Conservation (phyloP, 2,329 filamentous ascomycete species). For the Aspergillus glaucus region DNA sequence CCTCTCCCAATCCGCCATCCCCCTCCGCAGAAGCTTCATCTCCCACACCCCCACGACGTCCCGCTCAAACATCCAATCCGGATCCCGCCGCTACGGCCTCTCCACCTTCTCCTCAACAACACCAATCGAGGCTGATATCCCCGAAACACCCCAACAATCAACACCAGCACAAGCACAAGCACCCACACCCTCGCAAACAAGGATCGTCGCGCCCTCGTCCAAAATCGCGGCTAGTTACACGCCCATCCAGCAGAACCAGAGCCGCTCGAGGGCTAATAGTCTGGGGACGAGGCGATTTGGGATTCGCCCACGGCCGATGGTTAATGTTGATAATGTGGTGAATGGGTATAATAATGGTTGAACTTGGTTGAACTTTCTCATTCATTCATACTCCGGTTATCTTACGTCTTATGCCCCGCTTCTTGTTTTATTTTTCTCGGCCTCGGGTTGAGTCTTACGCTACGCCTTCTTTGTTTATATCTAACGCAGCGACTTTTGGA, state of each 20-base stretch:
- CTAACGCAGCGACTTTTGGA: slow-evolving; percentile 19
- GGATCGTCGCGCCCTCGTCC: slow-evolving; percentile 28
- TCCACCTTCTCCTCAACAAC: slow-evolving; percentile 14
- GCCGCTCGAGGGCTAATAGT: slow-evolving; percentile 28
- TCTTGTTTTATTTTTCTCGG: background rate
- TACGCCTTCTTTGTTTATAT: slow-evolving; percentile 11
- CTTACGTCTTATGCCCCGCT: slow-evolving; percentile 2
- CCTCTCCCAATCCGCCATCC: slow-evolving; percentile 27
- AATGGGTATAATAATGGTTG: slow-evolving; percentile 24
- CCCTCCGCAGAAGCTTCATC: slow-evolving; percentile 33
- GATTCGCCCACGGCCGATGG: slow-evolving; percentile 24
- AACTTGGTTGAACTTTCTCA: background rate
- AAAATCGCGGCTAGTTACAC: slow-evolving; percentile 34
- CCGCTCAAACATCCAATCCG: slow-evolving; percentile 36
- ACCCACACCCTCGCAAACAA: slow-evolving; percentile 22
- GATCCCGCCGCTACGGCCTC: slow-evolving; percentile 34
- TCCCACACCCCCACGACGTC: slow-evolving; percentile 31
- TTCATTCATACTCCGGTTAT: too few species aligned
- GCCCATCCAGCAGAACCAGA: slow-evolving; percentile 30
- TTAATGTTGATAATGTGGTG: slow-evolving; percentile 17
- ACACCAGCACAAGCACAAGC: slow-evolving; percentile 11
- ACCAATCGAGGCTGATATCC: too few species aligned
- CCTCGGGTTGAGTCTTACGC: background rate
- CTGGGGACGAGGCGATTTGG: slow-evolving; percentile 30
- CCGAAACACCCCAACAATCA: slow-evolving; percentile 6